Base-by-base conservation (phyloP, 148 eudicot species). In the Agrostemma githago region DNA sequence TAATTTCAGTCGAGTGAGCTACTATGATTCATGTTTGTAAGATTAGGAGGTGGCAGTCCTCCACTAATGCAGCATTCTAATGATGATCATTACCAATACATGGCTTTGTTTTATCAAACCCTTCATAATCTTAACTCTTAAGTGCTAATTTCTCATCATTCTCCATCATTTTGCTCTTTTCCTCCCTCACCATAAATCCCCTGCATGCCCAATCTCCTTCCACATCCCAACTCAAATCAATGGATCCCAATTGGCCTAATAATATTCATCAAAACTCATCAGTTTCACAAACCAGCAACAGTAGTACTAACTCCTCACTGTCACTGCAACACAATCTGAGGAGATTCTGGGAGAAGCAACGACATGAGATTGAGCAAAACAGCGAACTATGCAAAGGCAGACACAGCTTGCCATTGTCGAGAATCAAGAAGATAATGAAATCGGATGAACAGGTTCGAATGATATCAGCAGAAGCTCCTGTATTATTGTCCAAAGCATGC, bases 361-460 rank as follows among this genome's bases (percentile, higher is more conserved):
- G 53, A 43, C 76, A 66, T 51, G 87, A 82, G 14, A 82, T 77
- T 34, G 79, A 77, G 53, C 80, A 82, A 7, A 68, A 73, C 3
- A 20, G 61, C 4, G 87, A 84, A 9, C 82, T 79, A 26, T 26
- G 34, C 63, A 79, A 66, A 62, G 82, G 74, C 78, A 1, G 34
- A 1, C 87, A 84, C 68, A 82, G 81, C 72, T 73, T 84, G 1
- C 87, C 87, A 63, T 48, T 84, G 40, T 85, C 87, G 54, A 82
- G 87, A 61, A 84, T 84, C 44, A 84, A 84, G 74, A 84, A 82
- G 73, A 84, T 84, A 10, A 84, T 84, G 87, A 84, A 84, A 57
- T 77, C 85, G 1, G 87, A 82, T 26, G 83, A 79, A 48, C 80
- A 84, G 77, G 87, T 84, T n/a, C 70, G 83, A 19, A 84, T 84